Percentiles rank a stretch among this genome's conserved stretches.
These are phyloP conservation scores for Phytophthora syringae DNA, from an alignment of 352 stramenopile genomes.

Conservation along the genomic window DNA sequence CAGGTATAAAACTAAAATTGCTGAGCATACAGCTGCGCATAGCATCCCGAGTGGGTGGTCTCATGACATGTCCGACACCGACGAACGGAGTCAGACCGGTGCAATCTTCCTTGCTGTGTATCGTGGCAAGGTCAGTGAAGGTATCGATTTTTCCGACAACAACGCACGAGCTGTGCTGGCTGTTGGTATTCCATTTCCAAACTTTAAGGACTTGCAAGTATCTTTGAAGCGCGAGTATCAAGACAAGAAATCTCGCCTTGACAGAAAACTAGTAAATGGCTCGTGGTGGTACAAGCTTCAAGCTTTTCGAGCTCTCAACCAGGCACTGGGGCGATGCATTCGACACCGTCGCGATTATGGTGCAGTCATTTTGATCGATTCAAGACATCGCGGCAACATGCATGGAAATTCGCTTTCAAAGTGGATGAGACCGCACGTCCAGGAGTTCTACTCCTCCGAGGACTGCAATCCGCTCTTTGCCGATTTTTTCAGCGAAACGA, in stretches of 20 bases:
- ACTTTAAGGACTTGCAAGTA: constrained; percentile 92
- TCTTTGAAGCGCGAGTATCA: constrained; percentile 80
- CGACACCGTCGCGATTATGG: constrained; percentile 98
- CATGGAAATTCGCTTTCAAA: constrained; percentile 78
- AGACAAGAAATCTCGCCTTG: constrained; percentile 60
- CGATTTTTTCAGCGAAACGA: constrained; percentile 67
- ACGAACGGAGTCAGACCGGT: constrained; percentile 54
- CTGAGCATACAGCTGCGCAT: constrained; percentile 20
- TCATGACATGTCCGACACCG: neutral
- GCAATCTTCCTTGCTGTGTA: constrained; percentile 98
- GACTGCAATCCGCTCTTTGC: constrained; percentile 53
- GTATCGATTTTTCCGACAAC: constrained; percentile 98
- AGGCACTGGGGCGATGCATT: constrained; percentile 98
- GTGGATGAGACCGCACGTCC: constrained; percentile 79
- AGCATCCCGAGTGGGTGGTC: constrained; percentile 24
- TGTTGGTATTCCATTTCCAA: constrained; percentile 97
- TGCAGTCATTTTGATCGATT: constrained; percentile 96
- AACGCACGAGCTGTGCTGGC: constrained; percentile 96
- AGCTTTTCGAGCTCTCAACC: constrained; percentile 98
- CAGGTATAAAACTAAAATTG: constrained; percentile 68
- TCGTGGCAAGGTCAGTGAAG: constrained; percentile 97
- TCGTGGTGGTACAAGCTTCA: constrained; percentile 97
- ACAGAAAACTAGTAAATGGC: constrained; percentile 65
- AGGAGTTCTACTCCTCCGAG: constrained; percentile 63
- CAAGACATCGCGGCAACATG: constrained; percentile 68